These are phyloP conservation scores for Phytophthora podocarpi DNA, from an alignment of 352 stramenopile species.

Conservation along the genomic window DNA sequence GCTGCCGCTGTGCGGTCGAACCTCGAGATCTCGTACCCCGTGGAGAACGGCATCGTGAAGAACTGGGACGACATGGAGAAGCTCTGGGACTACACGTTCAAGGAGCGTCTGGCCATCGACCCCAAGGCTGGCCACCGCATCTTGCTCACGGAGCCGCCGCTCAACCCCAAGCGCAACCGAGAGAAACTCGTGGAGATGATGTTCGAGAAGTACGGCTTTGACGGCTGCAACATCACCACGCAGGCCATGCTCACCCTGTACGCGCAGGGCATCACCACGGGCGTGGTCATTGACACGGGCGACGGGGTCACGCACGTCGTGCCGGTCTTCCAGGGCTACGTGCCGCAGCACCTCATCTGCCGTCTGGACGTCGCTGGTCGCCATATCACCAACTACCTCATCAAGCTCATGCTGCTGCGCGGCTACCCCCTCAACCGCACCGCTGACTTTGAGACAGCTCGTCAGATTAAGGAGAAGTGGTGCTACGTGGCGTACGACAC, in stretches of 20 bases:
- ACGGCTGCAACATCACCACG: constrained; percentile 90
- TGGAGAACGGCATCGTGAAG: constrained; percentile 97
- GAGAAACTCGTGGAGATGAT: constrained; percentile 93
- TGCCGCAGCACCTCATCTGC: constrained; percentile 90
- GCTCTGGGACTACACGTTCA: constrained; percentile 97
- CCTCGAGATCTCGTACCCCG: constrained; percentile 89
- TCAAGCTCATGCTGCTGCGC: constrained; percentile 92
- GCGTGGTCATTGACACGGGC: constrained; percentile 93
- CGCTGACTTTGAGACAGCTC: constrained; percentile 93
- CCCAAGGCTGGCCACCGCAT: constrained; percentile 81
- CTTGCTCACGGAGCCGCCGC: constrained; percentile 91
- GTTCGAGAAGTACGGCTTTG: constrained; percentile 94
- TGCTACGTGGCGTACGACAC: constrained; percentile 94
- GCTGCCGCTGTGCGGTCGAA: constrained; percentile 85
- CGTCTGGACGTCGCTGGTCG: constrained; percentile 92
- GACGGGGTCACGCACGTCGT: constrained; percentile 95
- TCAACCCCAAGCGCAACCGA: constrained; percentile 93
- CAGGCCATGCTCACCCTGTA: constrained; percentile 95
- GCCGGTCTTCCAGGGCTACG: constrained; percentile 91
- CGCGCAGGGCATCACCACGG: constrained; percentile 89
- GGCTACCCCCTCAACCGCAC: constrained; percentile 93
- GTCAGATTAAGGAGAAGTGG: constrained; percentile 95
- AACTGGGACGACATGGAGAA: constrained; percentile 98
- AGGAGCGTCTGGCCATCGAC: constrained; percentile 86
- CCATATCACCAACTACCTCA: constrained; percentile 95